Percentiles rank a stretch among this genome's conserved stretches.
Evolutionary conservation across 2,329 filamentous ascomycete species (phyloP).

Genomic region (Fusarium armeniacum): DNA sequence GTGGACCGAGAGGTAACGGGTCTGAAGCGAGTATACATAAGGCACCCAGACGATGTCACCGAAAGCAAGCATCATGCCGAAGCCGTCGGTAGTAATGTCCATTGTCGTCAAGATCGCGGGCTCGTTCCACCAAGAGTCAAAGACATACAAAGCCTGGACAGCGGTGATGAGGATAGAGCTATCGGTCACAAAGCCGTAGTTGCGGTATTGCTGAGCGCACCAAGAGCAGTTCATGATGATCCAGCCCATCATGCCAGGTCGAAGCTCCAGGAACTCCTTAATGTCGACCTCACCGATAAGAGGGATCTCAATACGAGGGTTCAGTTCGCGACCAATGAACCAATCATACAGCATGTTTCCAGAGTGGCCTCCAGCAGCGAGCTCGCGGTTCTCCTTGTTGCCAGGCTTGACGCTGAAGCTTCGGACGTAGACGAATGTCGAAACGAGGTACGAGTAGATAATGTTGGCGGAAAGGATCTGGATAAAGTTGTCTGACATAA

Average conservation of each 20-base stretch:
- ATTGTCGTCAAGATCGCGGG: slow-evolving; percentile 92
- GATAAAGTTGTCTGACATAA: slow-evolving; percentile 90
- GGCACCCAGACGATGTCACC: slow-evolving; percentile 95
- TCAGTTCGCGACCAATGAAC: slow-evolving; percentile 96
- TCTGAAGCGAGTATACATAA: slow-evolving; percentile 87
- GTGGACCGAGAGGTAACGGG: slow-evolving; percentile 85
- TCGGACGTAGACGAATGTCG: slow-evolving; percentile 83
- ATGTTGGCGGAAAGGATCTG: slow-evolving; percentile 88
- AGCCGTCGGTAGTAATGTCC: slow-evolving; percentile 92
- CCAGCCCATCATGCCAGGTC: slow-evolving; percentile 93
- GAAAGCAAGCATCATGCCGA: slow-evolving; percentile 95
- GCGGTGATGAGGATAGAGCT: slow-evolving; percentile 84
- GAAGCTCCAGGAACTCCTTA: slow-evolving; percentile 89
- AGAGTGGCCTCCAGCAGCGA: slow-evolving; percentile 84
- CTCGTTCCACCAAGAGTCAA: slow-evolving; percentile 91
- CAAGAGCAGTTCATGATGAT: slow-evolving; percentile 87
- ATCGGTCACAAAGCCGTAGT: slow-evolving; percentile 85
- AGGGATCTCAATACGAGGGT: slow-evolving; percentile 85
- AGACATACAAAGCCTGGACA: slow-evolving; percentile 84
- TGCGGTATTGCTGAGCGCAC: slow-evolving; percentile 88
- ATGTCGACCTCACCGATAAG: slow-evolving; percentile 89
- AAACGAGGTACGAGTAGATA: slow-evolving; percentile 78
- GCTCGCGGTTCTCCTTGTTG: slow-evolving; percentile 79
- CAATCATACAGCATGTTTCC: slow-evolving; percentile 95
- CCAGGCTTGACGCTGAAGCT: slow-evolving; percentile 86